Evolutionary conservation across 805 yeast genomes (phyloP).

Genomic region (Wickerhamiella cacticola): DNA sequence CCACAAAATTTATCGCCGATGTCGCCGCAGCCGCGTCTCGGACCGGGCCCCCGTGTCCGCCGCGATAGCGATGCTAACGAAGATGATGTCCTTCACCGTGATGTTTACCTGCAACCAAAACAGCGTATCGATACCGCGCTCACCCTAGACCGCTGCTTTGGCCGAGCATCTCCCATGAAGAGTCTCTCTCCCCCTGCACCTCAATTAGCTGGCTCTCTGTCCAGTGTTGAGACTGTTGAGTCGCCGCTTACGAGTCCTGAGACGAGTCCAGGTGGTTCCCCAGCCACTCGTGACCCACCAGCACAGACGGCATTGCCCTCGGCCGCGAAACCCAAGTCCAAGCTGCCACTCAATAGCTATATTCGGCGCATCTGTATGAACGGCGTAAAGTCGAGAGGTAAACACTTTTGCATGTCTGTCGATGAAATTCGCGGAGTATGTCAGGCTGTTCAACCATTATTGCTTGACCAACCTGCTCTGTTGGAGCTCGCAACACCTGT

Average conservation of each 20-base stretch:
- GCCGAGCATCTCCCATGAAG: not conserved
- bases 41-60: conserved; percentile 8
- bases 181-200: not conserved
- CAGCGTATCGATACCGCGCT: not conserved
- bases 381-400: conserved; percentile 17
- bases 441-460: conserved; percentile 70
- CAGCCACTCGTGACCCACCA: not conserved
- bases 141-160: conserved; percentile 9
- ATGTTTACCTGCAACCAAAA: not conserved
- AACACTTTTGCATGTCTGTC: conserved; percentile 67
- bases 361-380: conserved; percentile 23
- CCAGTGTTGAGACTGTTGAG: not conserved
- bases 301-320: not conserved
- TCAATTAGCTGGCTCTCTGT: conserved; percentile 2
- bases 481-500: conserved; percentile 79
- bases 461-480: conserved; percentile 79
- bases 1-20: too few species aligned
- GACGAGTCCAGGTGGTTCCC: not conserved
- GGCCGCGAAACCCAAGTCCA: not conserved
- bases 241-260: conserved; percentile 13
- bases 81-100: not conserved
- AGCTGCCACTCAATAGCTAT: conserved; percentile 16
- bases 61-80: conserved; percentile 1
- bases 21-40: not conserved
- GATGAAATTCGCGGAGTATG: conserved; percentile 78